phyloP scores from a whole-genome alignment of 495 filamentous ascomycete genomes.

The Talaromyces wortmannii region DNA sequence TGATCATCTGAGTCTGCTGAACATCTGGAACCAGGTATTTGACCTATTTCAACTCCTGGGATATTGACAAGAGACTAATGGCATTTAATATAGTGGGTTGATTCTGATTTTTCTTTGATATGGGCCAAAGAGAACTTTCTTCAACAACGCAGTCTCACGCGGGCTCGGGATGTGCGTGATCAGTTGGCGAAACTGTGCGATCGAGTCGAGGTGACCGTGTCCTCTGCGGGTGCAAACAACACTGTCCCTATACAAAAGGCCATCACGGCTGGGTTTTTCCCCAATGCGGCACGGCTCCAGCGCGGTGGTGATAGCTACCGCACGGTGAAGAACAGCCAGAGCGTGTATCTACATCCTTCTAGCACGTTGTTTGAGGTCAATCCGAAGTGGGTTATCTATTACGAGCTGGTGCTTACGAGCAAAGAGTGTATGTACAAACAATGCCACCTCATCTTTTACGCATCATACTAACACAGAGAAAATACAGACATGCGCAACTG shows the following conservation, averaged over 20 bases:
- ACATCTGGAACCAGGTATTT: constrained; percentile 75
- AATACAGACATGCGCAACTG: constrained; percentile 80
- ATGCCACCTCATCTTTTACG: too few species aligned
- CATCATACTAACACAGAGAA: too few species aligned
- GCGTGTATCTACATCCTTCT: constrained; percentile 85
- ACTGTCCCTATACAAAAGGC: constrained; percentile 76
- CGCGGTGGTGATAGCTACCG: constrained; percentile 83
- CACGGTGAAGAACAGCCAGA: constrained; percentile 89
- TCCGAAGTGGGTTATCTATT: constrained; percentile 87
- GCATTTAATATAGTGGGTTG: constrained; percentile 57
- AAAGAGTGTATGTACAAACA: constrained; percentile 98
- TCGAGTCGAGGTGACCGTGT: constrained; percentile 73
- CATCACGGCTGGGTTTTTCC: constrained; percentile 88
- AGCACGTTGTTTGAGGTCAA: constrained; percentile 74
- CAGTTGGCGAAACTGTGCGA: constrained; percentile 94
- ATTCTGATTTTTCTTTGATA: constrained; percentile 79
- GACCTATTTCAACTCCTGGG: too few species aligned
- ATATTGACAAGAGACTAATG: too few species aligned
- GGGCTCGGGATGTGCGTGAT: constrained; percentile 88
- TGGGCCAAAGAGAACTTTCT: constrained; percentile 95
- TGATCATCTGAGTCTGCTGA: constrained; percentile 85
- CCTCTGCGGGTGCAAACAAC: constrained; percentile 63
- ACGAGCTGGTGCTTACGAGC: constrained; percentile 85
- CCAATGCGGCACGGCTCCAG: constrained; percentile 83
- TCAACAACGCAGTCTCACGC: constrained; percentile 77